Evolutionary conservation across 2,329 filamentous ascomycete genomes (phyloP), one percentile per base, ranked within the genome.

Genomic region (Dactylellina drechsleri): DNA sequence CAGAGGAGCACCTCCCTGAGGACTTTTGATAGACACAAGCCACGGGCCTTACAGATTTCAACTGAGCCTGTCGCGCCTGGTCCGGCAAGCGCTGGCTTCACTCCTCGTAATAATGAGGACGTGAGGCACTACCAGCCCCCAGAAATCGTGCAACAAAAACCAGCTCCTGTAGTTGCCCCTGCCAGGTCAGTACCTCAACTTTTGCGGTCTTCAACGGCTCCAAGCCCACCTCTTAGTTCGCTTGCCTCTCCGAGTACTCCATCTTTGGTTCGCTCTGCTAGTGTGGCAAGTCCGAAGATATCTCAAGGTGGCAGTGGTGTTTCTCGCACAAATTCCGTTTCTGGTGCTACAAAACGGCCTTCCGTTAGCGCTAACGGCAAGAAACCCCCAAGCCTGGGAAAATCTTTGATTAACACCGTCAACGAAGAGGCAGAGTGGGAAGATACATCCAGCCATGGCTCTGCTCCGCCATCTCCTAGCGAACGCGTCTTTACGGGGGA

Each of bases 401-500:
- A 76, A 40, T 76, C 72, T 4, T 59, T 76, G 60, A 78, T 79
- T 53, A 74, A 77, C n/a, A 77, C 72, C 8, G 72, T 80, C 41
- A 77, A 79, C 31, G 79, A 80, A 66, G 77, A 79, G 50, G 78
- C 68, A 15, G 77, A 79, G 52, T 79, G 79, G 79, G 79, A 79
- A 57, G 70, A 77, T 52, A 41, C 78, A 28, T 78, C 78, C n/a
- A 78, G 77, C 36, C 75, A 78, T 15, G 71, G 71, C 26, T 77
- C 67, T 4, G 41, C 66, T 16, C 66, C 78, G 7, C 73, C 78
- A 36, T 78, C 77, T 10, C 78, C 78, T 13, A 73, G 68, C 62
- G 87, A 88, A 67, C 83, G 90, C 77, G 87, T 88, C 40, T 92
- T 93, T 82, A 88, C 91, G 58, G 95, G 95, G 0, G 93, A 90